A percentile compares a stretch with the other conserved stretches of the same genome.
Conservation (phyloP, 2,329 filamentous ascomycete species). For the Diaporthe destruens region DNA sequence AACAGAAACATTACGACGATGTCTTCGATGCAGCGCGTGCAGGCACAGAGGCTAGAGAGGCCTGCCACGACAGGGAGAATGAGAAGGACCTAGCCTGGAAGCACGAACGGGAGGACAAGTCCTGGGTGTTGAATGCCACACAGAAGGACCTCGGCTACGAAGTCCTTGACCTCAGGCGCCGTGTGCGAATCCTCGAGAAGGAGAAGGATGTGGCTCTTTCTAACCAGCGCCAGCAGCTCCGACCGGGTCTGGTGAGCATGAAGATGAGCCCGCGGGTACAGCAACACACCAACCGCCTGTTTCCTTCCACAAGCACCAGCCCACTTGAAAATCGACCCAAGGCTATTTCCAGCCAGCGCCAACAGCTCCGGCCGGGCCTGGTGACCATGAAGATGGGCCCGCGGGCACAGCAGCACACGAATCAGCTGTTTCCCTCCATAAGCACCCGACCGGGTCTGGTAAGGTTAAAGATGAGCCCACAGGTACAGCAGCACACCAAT, state of each 20-base stretch:
- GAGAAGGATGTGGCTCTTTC: neutral
- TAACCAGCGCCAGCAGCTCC: neutral
- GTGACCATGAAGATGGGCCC: too few species aligned
- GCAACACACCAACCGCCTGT: neutral
- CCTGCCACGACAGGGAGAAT: too few species aligned
- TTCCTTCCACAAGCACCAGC: neutral
- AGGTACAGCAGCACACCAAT: too few species aligned
- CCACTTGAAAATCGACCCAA: too few species aligned
- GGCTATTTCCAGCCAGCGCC: neutral
- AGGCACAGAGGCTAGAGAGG: neutral
- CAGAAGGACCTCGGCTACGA: neutral
- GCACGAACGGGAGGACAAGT: too few species aligned
- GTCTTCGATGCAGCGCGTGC: fast-evolving
- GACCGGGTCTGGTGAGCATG: neutral
- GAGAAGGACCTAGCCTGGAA: too few species aligned
- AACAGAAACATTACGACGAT: too few species aligned
- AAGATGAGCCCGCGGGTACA: neutral
- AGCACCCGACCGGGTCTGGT: too few species aligned
- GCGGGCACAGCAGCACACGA: too few species aligned
- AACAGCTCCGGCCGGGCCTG: neutral
- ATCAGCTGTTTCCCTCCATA: too few species aligned
- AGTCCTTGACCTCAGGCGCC: neutral
- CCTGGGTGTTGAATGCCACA: too few species aligned
- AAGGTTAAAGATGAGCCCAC: too few species aligned
- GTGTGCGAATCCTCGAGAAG: neutral